Conservation (phyloP, 495 filamentous ascomycete species). For the Penicillium cinerascens region DNA sequence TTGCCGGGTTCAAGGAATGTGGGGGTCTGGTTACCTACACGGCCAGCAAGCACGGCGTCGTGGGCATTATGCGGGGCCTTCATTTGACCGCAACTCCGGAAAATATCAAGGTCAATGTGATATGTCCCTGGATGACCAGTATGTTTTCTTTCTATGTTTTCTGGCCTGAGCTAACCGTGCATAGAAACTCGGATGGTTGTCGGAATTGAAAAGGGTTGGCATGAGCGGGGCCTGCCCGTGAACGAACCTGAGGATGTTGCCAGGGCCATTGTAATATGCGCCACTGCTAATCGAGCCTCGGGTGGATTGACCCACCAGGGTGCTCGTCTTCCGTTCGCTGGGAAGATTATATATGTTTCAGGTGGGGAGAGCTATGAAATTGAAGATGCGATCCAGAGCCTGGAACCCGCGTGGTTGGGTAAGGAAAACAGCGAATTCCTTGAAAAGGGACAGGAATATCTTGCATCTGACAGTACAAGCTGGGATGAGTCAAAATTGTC, state of each 20-base stretch:
- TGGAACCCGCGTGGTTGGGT: slow-evolving; percentile 34
- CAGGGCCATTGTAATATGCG: slow-evolving; percentile 26
- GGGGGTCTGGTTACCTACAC: slow-evolving; percentile 30
- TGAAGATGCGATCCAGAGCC: slow-evolving; percentile 27
- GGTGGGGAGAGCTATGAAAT: slow-evolving; percentile 37
- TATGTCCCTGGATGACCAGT: slow-evolving; percentile 44
- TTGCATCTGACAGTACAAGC: slow-evolving; percentile 24
- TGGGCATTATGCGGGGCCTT: slow-evolving; percentile 35
- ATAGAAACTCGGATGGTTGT: slow-evolving; percentile 31
- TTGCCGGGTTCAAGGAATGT: slow-evolving; percentile 35
- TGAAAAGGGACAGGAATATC: slow-evolving; percentile 26
- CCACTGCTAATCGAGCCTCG: slow-evolving; percentile 23
- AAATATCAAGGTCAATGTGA: slow-evolving; percentile 33
- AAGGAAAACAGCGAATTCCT: slow-evolving; percentile 27
- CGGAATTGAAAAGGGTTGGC: slow-evolving; percentile 35
- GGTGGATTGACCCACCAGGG: slow-evolving; percentile 17
- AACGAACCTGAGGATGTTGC: slow-evolving; percentile 34
- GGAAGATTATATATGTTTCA: slow-evolving; percentile 29
- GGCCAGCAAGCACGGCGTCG: slow-evolving; percentile 35
- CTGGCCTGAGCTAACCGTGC: background rate
- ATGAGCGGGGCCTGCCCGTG: slow-evolving; percentile 22
- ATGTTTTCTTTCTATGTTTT: slow-evolving; percentile 3
- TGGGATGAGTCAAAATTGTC: slow-evolving; percentile 9
- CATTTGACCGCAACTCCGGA: slow-evolving; percentile 23
- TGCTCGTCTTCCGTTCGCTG: slow-evolving; percentile 27